Percentiles rank a stretch among this genome's conserved stretches.
Conservation (phyloP, 1,284 basidiomycete genomes). For the Naganishia cerealis region DNA sequence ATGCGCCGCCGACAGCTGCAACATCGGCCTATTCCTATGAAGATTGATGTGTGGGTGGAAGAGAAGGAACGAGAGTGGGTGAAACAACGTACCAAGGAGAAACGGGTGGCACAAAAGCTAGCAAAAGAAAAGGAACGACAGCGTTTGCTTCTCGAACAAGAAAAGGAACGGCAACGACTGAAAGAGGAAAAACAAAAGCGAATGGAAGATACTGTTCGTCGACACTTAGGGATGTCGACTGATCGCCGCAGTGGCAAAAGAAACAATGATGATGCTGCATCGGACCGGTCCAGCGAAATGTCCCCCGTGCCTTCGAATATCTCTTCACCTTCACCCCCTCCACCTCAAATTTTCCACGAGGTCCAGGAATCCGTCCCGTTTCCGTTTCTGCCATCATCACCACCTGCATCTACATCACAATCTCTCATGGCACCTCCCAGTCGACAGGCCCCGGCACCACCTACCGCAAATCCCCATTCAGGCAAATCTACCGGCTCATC, state of each 20-base stretch:
- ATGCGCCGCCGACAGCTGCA: slow-evolving; percentile 25
- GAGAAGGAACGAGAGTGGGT: slow-evolving; percentile 28
- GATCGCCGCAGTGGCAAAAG: neutral
- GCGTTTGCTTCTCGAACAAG: slow-evolving; percentile 1
- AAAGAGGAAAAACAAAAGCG: slow-evolving; percentile 20
- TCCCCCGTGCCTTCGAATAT: slow-evolving; percentile 11
- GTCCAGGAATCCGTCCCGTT: slow-evolving; percentile 27
- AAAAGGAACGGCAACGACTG: slow-evolving; percentile 9
- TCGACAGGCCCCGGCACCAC: neutral
- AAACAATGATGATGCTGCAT: neutral
- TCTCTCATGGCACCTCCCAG: neutral
- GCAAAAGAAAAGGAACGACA: slow-evolving; percentile 24
- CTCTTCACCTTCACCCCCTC: slow-evolving; percentile 18
- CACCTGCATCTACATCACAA: neutral
- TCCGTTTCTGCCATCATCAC: neutral
- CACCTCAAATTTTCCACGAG: slow-evolving; percentile 25
- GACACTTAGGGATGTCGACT: slow-evolving; percentile 7
- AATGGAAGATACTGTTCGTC: slow-evolving; percentile 9
- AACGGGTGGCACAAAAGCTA: neutral
- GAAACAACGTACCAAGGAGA: slow-evolving; percentile 8
- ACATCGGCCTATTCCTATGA: slow-evolving; percentile 16
- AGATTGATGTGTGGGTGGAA: slow-evolving; percentile 23
- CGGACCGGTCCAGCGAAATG: slow-evolving; percentile 22
- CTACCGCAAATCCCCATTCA: neutral
- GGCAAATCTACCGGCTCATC: neutral